Base-by-base conservation (phyloP, 2,329 filamentous ascomycete species). In the Ophiocordyceps camponoti-leonardi region DNA sequence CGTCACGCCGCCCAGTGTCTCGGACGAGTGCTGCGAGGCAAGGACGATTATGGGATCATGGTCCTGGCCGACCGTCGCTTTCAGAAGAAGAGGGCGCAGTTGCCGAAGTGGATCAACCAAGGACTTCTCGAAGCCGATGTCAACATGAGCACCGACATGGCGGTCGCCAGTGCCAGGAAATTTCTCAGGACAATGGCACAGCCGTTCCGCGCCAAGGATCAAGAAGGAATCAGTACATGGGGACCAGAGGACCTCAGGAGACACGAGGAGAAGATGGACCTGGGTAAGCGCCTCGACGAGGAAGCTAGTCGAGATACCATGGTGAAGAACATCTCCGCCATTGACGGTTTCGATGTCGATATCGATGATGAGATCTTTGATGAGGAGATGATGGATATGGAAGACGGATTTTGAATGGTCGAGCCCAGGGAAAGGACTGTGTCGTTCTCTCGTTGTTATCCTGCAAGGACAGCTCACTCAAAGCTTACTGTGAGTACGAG, bases 11-110 rank as follows among this genome's bases (percentile, higher is more conserved):
- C 92, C 1, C 92, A 98, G 60, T 98, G 92, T 57, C 70, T 98
- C 2, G 93, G 92, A 14, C 88, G 92, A 59, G 92, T 98, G 41
- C 69, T 98, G 50, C 75, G 92, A 55, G 92, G 92, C 22, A 98
- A 98, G 62, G 93, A 98, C 58, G 92, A 98, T 63, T 98, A 98
- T 62, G 92, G 92, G n/a, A 86, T 98, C 68, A 98, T 98, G 92
- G 90, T 98, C 5, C 72, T 98, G 26, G 92, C 93, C 2, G 92
- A 98, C 61, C 81, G 86, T 40, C 79, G 92, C 18, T 98, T 95
- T 62, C 81, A 86, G 59, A 93, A 92, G 67, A 96, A 96, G 66
- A 74, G 87, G 35, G 72, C 64, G 3, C 93, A 98, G 64, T 70
- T 98, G 26, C 92, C 92, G 12, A 94, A 94, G 60, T 98, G 92